Evolutionary conservation across 2,329 filamentous ascomycete species (phyloP).

Genomic region (Claviceps digitariae): DNA sequence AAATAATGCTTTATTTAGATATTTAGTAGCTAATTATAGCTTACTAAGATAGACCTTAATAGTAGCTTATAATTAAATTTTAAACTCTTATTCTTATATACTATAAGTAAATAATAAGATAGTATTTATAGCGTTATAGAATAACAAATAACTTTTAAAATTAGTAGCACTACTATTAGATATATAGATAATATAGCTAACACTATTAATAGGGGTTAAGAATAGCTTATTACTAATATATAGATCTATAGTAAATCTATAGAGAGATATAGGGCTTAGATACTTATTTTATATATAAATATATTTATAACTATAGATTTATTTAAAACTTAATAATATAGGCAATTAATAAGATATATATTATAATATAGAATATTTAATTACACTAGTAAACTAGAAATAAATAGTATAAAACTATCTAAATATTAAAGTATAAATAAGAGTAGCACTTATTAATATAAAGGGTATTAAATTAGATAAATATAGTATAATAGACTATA

Average conservation of each 20-base stretch:
- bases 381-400: background rate
- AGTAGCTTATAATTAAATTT: background rate
- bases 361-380: background rate
- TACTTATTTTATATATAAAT: background rate
- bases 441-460: too few species aligned
- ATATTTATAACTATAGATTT: background rate
- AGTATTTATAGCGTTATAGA: too few species aligned
- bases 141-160: too few species aligned
- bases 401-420: background rate
- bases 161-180: too few species aligned
- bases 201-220: too few species aligned
- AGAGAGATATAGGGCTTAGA: background rate
- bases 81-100: background rate
- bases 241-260: background rate
- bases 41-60: background rate
- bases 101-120: too few species aligned
- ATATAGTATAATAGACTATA: too few species aligned
- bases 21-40: background rate
- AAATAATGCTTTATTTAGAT: background rate
- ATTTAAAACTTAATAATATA: background rate
- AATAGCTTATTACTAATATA: too few species aligned
- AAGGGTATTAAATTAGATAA: background rate
- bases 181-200: too few species aligned
- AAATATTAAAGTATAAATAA: background rate
- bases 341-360: background rate